A percentile compares a stretch with the other conserved stretches of the same genome.
Evolutionary conservation across 306 rosid genomes (phyloP).

Genomic region (Argentina anserina): DNA sequence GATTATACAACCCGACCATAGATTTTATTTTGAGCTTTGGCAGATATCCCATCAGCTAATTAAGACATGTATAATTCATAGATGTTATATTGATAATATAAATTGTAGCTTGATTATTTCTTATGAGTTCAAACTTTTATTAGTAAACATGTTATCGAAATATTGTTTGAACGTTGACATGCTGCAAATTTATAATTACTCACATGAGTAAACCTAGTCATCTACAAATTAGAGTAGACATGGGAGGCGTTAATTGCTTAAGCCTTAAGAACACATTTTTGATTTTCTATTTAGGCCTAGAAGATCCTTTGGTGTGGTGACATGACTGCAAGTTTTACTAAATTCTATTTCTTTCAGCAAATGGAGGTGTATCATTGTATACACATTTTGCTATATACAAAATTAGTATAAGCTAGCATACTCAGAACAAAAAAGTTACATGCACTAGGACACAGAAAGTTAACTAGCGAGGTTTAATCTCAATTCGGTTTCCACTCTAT

Average conservation of each 20-base stretch:
- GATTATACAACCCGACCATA: neutral
- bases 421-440: too few relatives aligned
- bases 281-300: neutral
- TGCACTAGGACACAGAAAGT: too few relatives aligned
- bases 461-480: too few relatives aligned
- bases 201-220: too few relatives aligned
- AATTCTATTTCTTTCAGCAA: neutral
- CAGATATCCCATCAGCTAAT: neutral
- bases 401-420: too few relatives aligned
- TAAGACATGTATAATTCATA: neutral
- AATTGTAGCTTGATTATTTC: neutral
- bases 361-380: neutral
- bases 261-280: neutral
- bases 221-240: neutral
- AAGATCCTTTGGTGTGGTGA: neutral
- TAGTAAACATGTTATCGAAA: neutral
- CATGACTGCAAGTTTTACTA: neutral
- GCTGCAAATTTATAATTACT: too few relatives aligned
- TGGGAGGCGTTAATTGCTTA: neutral
- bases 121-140: neutral
- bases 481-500: too few relatives aligned
- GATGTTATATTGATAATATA: neutral
- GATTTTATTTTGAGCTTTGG: neutral
- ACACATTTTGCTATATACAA: neutral
- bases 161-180: neutral